Percentiles rank a stretch among this genome's conserved stretches.
Conservation (phyloP, 2,329 filamentous ascomycete species). For the Neonectria punicea region DNA sequence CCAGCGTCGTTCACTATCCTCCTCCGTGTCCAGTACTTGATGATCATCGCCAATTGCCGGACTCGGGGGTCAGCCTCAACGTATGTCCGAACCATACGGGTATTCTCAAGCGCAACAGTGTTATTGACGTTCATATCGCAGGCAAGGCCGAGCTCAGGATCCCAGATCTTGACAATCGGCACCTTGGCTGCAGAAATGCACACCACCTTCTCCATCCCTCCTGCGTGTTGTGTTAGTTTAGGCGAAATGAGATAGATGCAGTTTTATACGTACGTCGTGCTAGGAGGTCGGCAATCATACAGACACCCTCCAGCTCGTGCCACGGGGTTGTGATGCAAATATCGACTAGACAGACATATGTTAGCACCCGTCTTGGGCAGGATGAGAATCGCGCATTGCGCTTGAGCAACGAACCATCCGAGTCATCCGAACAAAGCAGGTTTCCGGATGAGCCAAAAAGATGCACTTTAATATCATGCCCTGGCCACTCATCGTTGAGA, state of each 20-base stretch:
- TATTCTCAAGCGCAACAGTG: slow-evolving; percentile 92
- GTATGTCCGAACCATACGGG: slow-evolving; percentile 97
- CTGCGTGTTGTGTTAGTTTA: slow-evolving; percentile 61
- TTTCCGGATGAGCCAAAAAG: slow-evolving; percentile 99
- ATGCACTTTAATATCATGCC: slow-evolving; percentile 87
- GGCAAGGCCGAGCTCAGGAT: slow-evolving; percentile 87
- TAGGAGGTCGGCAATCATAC: slow-evolving; percentile 87
- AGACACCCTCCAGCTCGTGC: slow-evolving; percentile 89
- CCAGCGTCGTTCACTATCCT: slow-evolving; percentile 96
- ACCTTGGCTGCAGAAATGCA: slow-evolving; percentile 96
- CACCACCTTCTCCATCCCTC: slow-evolving; percentile 95
- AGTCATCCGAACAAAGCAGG: slow-evolving; percentile 91
- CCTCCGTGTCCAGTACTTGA: slow-evolving; percentile 96
- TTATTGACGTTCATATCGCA: slow-evolving; percentile 99
- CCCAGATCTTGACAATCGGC: slow-evolving; percentile 98
- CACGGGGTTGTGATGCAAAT: slow-evolving; percentile 95
- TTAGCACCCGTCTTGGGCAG: slow-evolving; percentile 20
- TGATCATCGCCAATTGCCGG: slow-evolving; percentile 91
- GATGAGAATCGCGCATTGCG: neutral
- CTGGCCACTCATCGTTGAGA: slow-evolving; percentile 92
- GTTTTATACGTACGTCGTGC: slow-evolving; percentile 76
- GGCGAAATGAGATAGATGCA: neutral
- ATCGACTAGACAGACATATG: slow-evolving; percentile 71
- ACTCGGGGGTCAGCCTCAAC: slow-evolving; percentile 93
- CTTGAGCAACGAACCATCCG: slow-evolving; percentile 76